These are phyloP conservation scores for Carex scoparia DNA, from an alignment of 176 grass and related monocot species.

Conservation along the genomic window DNA sequence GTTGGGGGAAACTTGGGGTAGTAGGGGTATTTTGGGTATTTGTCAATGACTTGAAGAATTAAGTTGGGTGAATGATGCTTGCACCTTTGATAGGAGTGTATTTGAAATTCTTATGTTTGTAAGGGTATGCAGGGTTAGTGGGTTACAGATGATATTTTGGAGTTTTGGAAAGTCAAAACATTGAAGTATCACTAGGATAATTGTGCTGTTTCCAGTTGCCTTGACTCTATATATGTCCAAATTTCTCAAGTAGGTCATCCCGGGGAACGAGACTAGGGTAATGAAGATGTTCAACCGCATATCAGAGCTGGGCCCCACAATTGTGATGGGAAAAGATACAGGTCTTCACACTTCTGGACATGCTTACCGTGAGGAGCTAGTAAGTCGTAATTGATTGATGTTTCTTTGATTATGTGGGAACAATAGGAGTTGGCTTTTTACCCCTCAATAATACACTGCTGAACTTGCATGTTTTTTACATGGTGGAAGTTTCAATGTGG, in stretches of 20 bases:
- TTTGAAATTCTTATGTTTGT: background rate
- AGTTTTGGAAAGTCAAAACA: background rate
- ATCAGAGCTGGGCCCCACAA: slow-evolving; percentile 80
- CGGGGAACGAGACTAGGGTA: slow-evolving; percentile 91
- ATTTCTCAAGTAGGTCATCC: slow-evolving; percentile 63
- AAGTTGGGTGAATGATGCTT: background rate
- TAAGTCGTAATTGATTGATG: slow-evolving; percentile 28
- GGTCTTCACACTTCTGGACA: slow-evolving; percentile 91
- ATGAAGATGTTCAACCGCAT: slow-evolving; percentile 99
- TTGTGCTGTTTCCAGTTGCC: slow-evolving; percentile 3
- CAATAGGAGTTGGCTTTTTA: background rate
- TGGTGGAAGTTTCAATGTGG: background rate
- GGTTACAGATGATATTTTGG: background rate
- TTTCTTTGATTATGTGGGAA: background rate
- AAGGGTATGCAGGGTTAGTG: background rate
- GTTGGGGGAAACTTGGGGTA: background rate
- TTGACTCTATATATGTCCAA: slow-evolving; percentile 18
- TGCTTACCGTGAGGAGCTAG: slow-evolving; percentile 88
- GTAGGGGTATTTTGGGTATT: background rate
- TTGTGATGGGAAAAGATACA: slow-evolving; percentile 94
- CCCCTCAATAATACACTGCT: background rate
- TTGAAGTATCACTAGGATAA: background rate
- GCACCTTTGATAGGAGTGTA: background rate
- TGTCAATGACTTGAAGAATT: background rate
- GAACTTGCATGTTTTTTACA: background rate